Evolutionary conservation across 345 rosid genomes (phyloP).

Genomic region (Brassica incana): DNA sequence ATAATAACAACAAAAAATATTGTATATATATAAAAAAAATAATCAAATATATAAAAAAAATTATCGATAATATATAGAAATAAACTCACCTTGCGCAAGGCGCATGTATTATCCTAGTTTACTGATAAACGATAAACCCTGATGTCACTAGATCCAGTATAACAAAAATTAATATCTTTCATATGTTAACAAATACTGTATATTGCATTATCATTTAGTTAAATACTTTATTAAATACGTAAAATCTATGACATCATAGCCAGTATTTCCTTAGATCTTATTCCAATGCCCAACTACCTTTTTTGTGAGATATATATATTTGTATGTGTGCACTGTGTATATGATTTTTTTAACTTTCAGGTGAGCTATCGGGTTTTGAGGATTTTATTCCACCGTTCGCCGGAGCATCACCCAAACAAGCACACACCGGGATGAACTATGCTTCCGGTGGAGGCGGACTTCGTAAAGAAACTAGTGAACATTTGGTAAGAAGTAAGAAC

Average conservation of each 20-base stretch:
- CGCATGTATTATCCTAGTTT: neutral
- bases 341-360: slow-evolving; percentile 27
- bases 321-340: neutral
- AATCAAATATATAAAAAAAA: too few relatives aligned
- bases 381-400: slow-evolving; percentile 45
- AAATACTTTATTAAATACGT: neutral
- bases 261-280: too few relatives aligned
- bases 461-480: slow-evolving; percentile 30
- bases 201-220: neutral
- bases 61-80: too few relatives aligned
- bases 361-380: slow-evolving; percentile 47
- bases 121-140: neutral
- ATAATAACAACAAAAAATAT: too few relatives aligned
- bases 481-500: slow-evolving; percentile 34
- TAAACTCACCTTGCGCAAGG: too few relatives aligned
- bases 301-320: neutral
- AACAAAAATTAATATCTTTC: neutral
- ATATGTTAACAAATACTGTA: neutral
- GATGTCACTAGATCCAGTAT: neutral
- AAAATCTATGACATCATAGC: neutral
- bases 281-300: neutral
- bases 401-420: slow-evolving; percentile 8
- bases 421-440: slow-evolving; percentile 46
- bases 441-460: slow-evolving; percentile 46
- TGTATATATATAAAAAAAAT: too few relatives aligned